These are phyloP conservation scores for Peterozyma toletana DNA, from an alignment of 805 yeast genomes.

Conservation along the genomic window DNA sequence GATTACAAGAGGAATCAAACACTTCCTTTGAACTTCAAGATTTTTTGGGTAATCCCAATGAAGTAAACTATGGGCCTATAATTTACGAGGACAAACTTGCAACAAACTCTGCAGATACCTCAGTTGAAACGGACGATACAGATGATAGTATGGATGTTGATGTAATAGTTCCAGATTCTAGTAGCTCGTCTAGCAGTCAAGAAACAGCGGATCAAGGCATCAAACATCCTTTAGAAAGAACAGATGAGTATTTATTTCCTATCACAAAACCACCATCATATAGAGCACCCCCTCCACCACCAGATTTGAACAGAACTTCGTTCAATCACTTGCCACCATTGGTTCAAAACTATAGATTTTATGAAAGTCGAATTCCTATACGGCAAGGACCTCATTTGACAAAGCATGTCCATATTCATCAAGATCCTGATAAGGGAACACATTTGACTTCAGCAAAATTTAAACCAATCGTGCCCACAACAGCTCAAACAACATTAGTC, in stretches of 20 bases:
- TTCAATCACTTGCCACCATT: too few species aligned
- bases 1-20: background rate
- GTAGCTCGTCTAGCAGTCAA: background rate
- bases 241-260: too few species aligned
- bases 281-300: too few species aligned
- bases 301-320: too few species aligned
- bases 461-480: background rate
- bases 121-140: background rate
- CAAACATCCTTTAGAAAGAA: too few species aligned
- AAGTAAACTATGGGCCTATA: background rate
- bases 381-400: background rate
- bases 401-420: slow-evolving; percentile 4
- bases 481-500: slow-evolving; percentile 4
- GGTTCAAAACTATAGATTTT: background rate
- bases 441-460: background rate
- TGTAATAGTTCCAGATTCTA: background rate
- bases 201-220: too few species aligned
- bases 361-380: slow-evolving; percentile 5
- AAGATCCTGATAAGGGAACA: slow-evolving; percentile 4
- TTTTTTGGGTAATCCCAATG: slow-evolving; percentile 1
- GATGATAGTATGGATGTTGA: slow-evolving; percentile 8
- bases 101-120: background rate
- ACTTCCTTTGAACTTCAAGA: slow-evolving; percentile 5
- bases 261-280: too few species aligned
- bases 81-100: slow-evolving; percentile 1